phyloP scores from a whole-genome alignment of 2,329 filamentous ascomycete genomes.

The Escovopsis sp. region DNA sequence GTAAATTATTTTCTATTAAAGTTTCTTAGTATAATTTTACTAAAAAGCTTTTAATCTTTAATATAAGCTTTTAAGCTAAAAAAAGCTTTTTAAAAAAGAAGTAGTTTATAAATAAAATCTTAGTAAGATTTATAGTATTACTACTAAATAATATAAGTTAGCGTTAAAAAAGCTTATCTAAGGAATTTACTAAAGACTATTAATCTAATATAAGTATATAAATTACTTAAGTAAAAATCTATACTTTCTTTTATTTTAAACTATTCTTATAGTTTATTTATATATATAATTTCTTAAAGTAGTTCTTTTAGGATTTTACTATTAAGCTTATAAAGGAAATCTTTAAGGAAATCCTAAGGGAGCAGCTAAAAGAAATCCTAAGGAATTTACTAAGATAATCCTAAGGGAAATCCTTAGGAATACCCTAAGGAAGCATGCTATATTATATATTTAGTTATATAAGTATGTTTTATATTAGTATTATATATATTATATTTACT shows the following conservation, averaged over 20 bases:
- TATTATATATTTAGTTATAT: background rate
- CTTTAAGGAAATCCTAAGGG: too few species aligned
- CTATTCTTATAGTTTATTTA: background rate
- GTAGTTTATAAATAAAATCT: too few species aligned
- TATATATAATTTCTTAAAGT: background rate
- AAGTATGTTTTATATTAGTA: background rate
- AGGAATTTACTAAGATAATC: background rate
- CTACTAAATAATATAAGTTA: too few species aligned
- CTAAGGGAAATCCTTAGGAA: background rate
- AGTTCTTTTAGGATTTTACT: background rate
- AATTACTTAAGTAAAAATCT: too few species aligned
- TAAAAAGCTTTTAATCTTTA: background rate
- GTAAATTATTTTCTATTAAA: background rate
- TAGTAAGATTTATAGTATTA: too few species aligned
- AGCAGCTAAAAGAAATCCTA: too few species aligned
- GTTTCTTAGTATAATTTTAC: background rate
- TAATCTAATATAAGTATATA: background rate
- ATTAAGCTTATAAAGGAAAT: background rate
- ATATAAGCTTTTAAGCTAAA: too few species aligned
- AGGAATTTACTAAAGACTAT: background rate
- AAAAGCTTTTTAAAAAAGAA: too few species aligned
- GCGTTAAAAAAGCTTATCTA: background rate
- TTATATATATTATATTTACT: background rate
- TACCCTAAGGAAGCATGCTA: background rate
- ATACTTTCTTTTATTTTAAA: too few species aligned